A percentile compares a stretch with the other conserved stretches of the same genome.
Evolutionary conservation across 768 basidiomycete species (phyloP).

Genomic region (Kwoniella dendrophila): DNA sequence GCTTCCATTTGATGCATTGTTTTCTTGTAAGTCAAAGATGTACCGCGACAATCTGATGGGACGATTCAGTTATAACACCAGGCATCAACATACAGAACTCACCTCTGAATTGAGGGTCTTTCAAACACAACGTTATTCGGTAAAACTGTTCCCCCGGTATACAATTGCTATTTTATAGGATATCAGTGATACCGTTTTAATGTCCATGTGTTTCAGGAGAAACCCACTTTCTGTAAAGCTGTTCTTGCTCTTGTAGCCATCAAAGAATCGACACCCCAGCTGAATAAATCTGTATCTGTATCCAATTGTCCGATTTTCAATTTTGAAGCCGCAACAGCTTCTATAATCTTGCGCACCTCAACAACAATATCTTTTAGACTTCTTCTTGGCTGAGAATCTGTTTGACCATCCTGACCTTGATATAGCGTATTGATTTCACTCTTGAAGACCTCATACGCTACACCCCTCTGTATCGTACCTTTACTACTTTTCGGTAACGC

Average conservation of each 20-base stretch:
- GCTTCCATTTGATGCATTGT: neutral
- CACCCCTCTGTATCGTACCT: slow-evolving; percentile 53
- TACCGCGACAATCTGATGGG: slow-evolving; percentile 27
- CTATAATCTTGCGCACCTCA: slow-evolving; percentile 13
- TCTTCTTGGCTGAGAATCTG: slow-evolving; percentile 10
- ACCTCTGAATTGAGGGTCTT: slow-evolving; percentile 37
- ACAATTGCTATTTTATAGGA: slow-evolving; percentile 26
- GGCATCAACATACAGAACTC: slow-evolving; percentile 1
- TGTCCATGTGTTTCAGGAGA: neutral
- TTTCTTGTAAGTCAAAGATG: slow-evolving; percentile 37
- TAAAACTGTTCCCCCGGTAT: slow-evolving; percentile 29
- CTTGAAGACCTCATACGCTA: slow-evolving; percentile 50
- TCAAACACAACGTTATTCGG: slow-evolving; percentile 53
- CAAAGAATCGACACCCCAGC: slow-evolving; percentile 52
- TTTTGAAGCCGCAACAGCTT: slow-evolving; percentile 3
- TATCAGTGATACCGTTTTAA: neutral
- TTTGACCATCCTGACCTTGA: neutral
- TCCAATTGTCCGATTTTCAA: slow-evolving; percentile 21
- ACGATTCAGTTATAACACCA: neutral
- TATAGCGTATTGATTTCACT: slow-evolving; percentile 46
- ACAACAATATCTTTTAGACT: slow-evolving; percentile 23
- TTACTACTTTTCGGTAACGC: slow-evolving; percentile 53
- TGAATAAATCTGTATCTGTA: slow-evolving; percentile 48
- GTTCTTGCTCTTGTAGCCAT: slow-evolving; percentile 49
- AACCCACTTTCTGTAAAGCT: slow-evolving; percentile 39